Conservation (phyloP, 495 filamentous ascomycete genomes). For the Halenospora varia region DNA sequence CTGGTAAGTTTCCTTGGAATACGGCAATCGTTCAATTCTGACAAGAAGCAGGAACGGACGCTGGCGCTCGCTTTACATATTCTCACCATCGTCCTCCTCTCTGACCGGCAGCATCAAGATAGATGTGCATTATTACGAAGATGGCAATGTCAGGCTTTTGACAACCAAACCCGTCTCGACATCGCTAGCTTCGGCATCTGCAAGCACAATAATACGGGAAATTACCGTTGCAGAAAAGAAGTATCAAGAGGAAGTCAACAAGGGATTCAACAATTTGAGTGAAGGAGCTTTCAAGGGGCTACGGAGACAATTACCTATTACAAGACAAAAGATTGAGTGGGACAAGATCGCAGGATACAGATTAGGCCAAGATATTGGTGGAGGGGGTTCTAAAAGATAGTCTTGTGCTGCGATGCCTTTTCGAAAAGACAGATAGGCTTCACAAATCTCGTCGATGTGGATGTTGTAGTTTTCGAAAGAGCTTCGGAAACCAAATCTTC, state of each 20-base stretch:
- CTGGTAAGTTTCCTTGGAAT: slow-evolving; percentile 54
- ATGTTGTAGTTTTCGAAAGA: neutral
- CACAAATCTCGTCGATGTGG: neutral
- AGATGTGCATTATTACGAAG: slow-evolving; percentile 99
- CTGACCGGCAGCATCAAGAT: slow-evolving; percentile 69
- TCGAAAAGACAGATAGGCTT: neutral
- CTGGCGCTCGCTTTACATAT: slow-evolving; percentile 86
- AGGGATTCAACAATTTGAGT: slow-evolving; percentile 79
- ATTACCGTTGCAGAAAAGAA: slow-evolving; percentile 79
- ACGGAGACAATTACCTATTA: slow-evolving; percentile 89
- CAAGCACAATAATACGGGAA: slow-evolving; percentile 63
- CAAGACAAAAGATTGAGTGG: slow-evolving; percentile 98
- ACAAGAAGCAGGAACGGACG: slow-evolving; percentile 75
- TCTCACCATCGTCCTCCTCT: slow-evolving; percentile 56
- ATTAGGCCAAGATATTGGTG: slow-evolving; percentile 70
- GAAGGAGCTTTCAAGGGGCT: slow-evolving; percentile 94
- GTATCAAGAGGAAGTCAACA: slow-evolving; percentile 94
- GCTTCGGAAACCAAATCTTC: no score
- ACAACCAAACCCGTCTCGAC: slow-evolving; percentile 70
- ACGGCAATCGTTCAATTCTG: slow-evolving; percentile 1
- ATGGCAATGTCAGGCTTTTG: slow-evolving; percentile 91
- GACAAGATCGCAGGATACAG: slow-evolving; percentile 97
- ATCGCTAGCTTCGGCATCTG: slow-evolving; percentile 56
- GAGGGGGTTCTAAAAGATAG: slow-evolving; percentile 44
- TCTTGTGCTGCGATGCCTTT: neutral